A percentile compares a stretch with the other conserved stretches of the same genome.
phyloP scores from a whole-genome alignment of 2,329 filamentous ascomycete species.

The Thielaviopsis populi region DNA sequence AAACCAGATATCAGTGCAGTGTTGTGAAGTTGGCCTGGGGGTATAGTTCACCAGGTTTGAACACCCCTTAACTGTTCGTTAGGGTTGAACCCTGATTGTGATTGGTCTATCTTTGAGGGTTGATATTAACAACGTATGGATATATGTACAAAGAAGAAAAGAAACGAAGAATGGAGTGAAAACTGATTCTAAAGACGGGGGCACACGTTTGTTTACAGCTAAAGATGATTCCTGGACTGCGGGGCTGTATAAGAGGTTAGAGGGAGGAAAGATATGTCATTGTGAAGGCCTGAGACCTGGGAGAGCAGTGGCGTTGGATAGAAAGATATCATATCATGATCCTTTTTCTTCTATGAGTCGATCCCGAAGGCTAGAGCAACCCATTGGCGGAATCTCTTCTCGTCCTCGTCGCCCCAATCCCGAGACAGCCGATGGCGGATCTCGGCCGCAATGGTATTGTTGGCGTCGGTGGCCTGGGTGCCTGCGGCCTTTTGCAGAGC shows the following conservation, averaged over 20 bases:
- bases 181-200: too few relatives aligned
- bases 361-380: not conserved
- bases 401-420: slow-evolving; percentile 1
- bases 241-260: too few relatives aligned
- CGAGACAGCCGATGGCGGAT: not conserved
- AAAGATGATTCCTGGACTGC: too few relatives aligned
- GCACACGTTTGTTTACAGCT: too few relatives aligned
- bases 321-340: not conserved
- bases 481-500: not conserved
- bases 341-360: not conserved
- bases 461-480: not conserved
- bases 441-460: not conserved
- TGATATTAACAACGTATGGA: too few relatives aligned
- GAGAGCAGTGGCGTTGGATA: not conserved
- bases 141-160: too few relatives aligned
- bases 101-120: too few relatives aligned
- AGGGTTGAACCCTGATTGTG: too few relatives aligned
- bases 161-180: too few relatives aligned
- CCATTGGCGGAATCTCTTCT: not conserved
- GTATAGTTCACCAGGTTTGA: not conserved
- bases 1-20: not conserved
- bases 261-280: not conserved
- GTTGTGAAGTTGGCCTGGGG: not conserved
- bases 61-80: not conserved
- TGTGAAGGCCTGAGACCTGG: not conserved